A percentile compares a stretch with the other conserved stretches of the same genome.
phyloP scores from a whole-genome alignment of 345 rosid genomes.

The Arabis alpina region DNA sequence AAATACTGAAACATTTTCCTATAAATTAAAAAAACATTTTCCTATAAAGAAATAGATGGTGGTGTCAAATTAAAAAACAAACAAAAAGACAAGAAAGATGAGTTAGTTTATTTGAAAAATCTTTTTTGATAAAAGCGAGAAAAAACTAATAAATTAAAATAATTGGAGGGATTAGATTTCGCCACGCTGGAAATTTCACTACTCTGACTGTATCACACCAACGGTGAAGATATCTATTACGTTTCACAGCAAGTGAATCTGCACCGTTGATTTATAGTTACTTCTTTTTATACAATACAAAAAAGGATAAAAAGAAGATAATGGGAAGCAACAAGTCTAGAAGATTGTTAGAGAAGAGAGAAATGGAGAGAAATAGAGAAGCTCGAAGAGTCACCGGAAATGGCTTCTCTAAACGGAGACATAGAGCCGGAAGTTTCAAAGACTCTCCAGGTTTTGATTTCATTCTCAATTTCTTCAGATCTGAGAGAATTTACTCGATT shows the following conservation, averaged over 20 bases:
- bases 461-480: not conserved
- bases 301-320: slow-evolving; percentile 32
- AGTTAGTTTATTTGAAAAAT: not conserved
- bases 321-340: slow-evolving; percentile 35
- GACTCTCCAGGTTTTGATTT: slow-evolving; percentile 71
- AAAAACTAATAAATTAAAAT: not conserved
- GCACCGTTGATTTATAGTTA: slow-evolving; percentile 53
- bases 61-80: not conserved
- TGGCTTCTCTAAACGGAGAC: slow-evolving; percentile 70
- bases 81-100: not conserved
- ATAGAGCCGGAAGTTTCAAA: slow-evolving; percentile 61
- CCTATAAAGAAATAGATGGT: no score
- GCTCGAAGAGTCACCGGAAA: slow-evolving; percentile 65
- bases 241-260: slow-evolving; percentile 42
- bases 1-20: no score
- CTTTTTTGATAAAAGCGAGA: not conserved
- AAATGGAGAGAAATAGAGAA: slow-evolving; percentile 85
- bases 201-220: not conserved
- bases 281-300: slow-evolving; percentile 52
- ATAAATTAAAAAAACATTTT: no score
- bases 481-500: not conserved
- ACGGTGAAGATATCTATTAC: slow-evolving; percentile 46
- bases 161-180: slow-evolving; percentile 45
- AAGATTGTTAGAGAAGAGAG: slow-evolving; percentile 16
- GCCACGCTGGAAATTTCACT: slow-evolving; percentile 58